Evolutionary conservation across 192 early-diverging fungal species (phyloP).

Genomic region (Backusella mclennaniae): DNA sequence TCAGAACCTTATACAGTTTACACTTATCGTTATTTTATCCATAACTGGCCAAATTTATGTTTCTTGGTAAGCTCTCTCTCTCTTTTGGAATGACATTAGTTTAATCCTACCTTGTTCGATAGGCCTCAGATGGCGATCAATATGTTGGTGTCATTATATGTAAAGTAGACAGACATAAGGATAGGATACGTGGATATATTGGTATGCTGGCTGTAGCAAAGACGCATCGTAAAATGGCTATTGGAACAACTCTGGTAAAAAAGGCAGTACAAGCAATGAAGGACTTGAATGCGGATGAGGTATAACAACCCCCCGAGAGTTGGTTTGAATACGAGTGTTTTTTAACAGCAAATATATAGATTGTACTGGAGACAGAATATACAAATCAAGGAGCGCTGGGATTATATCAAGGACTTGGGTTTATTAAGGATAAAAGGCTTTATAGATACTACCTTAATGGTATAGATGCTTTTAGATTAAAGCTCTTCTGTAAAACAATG

Average conservation of each 20-base stretch:
- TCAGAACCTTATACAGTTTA: constrained; percentile 98
- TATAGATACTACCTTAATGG: constrained; percentile 93
- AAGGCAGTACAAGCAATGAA: constrained; percentile 77
- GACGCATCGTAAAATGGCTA: constrained; percentile 73
- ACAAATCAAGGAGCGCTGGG: constrained; percentile 81
- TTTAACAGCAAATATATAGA: constrained; percentile 34
- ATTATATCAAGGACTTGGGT: constrained; percentile 89
- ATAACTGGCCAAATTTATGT: constrained; percentile 88
- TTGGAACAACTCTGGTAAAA: constrained; percentile 74
- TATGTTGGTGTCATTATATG: constrained; percentile 89
- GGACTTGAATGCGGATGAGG: constrained; percentile 75
- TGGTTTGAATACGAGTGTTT: neutral
- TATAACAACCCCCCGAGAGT: constrained; percentile 23
- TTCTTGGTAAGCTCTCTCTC: constrained; percentile 57
- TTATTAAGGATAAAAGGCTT: constrained; percentile 90
- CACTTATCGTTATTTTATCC: constrained; percentile 95
- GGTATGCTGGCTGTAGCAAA: constrained; percentile 95
- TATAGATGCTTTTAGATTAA: constrained; percentile 84
- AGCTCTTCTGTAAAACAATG: constrained; percentile 61
- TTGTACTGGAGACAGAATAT: constrained; percentile 89
- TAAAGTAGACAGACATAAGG: constrained; percentile 76
- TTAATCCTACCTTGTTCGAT: neutral
- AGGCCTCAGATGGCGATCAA: constrained; percentile 59
- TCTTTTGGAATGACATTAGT: neutral
- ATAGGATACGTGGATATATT: constrained; percentile 85